phyloP scores from a whole-genome alignment of 2,329 filamentous ascomycete genomes.

The Lachnellula suecica region DNA sequence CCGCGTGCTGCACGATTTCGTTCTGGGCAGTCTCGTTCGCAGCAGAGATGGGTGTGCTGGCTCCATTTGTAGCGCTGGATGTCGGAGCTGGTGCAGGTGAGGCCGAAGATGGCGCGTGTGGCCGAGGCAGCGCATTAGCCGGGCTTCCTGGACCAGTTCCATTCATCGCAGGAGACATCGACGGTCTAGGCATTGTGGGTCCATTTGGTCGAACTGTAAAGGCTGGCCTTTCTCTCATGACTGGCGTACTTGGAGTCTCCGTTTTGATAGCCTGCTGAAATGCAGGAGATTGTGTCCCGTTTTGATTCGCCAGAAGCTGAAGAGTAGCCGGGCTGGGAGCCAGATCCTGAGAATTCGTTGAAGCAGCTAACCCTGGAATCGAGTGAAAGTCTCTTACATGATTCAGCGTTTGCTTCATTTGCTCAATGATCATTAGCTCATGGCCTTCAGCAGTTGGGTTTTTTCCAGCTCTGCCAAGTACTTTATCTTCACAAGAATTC shows the following conservation, averaged over 20 bases:
- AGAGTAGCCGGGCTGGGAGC: slow-evolving; percentile 12
- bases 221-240: slow-evolving; percentile 29
- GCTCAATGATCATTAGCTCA: slow-evolving; percentile 26
- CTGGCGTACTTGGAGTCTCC: slow-evolving; percentile 17
- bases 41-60: slow-evolving; percentile 6
- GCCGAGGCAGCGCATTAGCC: slow-evolving; percentile 17
- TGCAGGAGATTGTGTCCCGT: slow-evolving; percentile 18
- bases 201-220: slow-evolving; percentile 24
- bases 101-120: slow-evolving; percentile 21
- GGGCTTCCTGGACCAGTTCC: slow-evolving; percentile 24
- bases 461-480: slow-evolving; percentile 25
- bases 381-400: slow-evolving; percentile 19
- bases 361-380: not conserved
- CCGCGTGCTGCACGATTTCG: slow-evolving; percentile 8
- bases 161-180: slow-evolving; percentile 25
- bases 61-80: slow-evolving; percentile 2
- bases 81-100: slow-evolving; percentile 20
- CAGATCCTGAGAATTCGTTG: slow-evolving; percentile 5
- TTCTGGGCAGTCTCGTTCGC: slow-evolving; percentile 16
- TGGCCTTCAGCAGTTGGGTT: slow-evolving; percentile 21
- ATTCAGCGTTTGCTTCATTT: slow-evolving; percentile 23
- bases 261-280: slow-evolving; percentile 17
- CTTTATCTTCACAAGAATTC: slow-evolving; percentile 30
- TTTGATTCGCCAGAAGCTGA: slow-evolving; percentile 20
- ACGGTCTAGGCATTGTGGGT: slow-evolving; percentile 27